Percentiles rank a stretch among this genome's conserved stretches.
phyloP scores from a whole-genome alignment of 2,329 filamentous ascomycete genomes.

The Pseudogymnoascus sp. region DNA sequence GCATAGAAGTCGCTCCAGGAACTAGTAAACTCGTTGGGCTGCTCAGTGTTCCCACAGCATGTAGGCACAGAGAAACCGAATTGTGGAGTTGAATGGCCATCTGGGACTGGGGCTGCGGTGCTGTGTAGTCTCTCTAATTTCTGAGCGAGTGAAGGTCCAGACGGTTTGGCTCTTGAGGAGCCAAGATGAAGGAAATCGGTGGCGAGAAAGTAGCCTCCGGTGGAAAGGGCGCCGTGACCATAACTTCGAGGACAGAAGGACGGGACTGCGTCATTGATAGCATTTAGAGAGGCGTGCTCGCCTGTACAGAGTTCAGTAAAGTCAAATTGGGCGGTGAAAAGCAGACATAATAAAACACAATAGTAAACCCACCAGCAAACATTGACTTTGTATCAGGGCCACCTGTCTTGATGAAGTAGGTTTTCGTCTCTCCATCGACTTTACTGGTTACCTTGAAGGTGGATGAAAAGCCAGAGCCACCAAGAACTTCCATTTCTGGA shows the following conservation, averaged over 20 bases:
- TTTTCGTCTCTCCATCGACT: constrained; percentile 21
- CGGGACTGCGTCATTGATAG: constrained; percentile 63
- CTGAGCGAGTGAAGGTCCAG: constrained; percentile 53
- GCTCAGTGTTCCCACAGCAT: constrained; percentile 76
- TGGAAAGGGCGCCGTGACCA: constrained; percentile 55
- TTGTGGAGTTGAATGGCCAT: constrained; percentile 48
- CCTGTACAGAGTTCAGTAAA: constrained; percentile 43
- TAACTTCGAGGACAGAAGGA: constrained; percentile 67
- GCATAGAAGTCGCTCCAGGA: constrained; percentile 85
- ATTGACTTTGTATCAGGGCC: constrained; percentile 54
- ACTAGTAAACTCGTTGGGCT: constrained; percentile 64
- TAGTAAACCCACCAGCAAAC: constrained; percentile 49
- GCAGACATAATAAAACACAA: background rate
- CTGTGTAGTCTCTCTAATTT: constrained; percentile 75
- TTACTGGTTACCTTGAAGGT: constrained; percentile 51
- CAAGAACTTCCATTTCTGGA: constrained; percentile 34
- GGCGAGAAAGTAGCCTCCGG: constrained; percentile 44
- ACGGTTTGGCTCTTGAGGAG: constrained; percentile 28
- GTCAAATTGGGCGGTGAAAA: background rate
- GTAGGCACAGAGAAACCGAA: constrained; percentile 83
- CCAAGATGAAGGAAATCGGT: constrained; percentile 73
- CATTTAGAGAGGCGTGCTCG: constrained; percentile 76
- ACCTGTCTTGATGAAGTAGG: constrained; percentile 66
- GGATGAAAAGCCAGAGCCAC: constrained; percentile 59
- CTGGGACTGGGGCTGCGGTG: constrained; percentile 58